Conservation (phyloP, 805 yeast genomes). For the Maudiozyma pseudohumilis region DNA sequence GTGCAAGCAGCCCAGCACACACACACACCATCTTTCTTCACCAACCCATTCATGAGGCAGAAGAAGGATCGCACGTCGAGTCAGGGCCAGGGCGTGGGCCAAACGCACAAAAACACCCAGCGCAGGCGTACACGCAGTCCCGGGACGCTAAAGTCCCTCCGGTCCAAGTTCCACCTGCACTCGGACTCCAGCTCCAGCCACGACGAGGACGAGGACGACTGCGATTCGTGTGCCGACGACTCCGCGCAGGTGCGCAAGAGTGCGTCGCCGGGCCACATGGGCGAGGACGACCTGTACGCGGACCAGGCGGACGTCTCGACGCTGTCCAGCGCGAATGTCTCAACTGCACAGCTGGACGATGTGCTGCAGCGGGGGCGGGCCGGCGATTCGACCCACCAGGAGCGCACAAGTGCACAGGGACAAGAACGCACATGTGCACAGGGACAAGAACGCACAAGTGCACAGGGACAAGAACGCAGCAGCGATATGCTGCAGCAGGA, state of each 20-base stretch:
- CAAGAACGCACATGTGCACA: too few relatives aligned
- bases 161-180: conserved; percentile 3
- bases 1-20: background rate
- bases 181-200: background rate
- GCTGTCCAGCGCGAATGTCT: too few relatives aligned
- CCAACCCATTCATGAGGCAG: conserved; percentile 2
- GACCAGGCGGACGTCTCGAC: too few relatives aligned
- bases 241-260: too few relatives aligned
- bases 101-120: background rate
- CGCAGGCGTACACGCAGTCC: background rate
- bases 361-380: too few relatives aligned
- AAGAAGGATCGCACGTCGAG: background rate
- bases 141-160: background rate
- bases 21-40: conserved; percentile 1
- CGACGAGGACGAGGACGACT: background rate
- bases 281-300: too few relatives aligned
- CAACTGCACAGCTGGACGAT: too few relatives aligned
- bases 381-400: too few relatives aligned
- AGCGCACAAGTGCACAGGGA: too few relatives aligned
- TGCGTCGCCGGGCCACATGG: too few relatives aligned
- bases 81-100: background rate
- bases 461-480: background rate
- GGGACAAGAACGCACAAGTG: too few relatives aligned
- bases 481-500: conserved; percentile 13
- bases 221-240: background rate